Conservation (phyloP, 331 rosid species). For the Malus hybrid region DNA sequence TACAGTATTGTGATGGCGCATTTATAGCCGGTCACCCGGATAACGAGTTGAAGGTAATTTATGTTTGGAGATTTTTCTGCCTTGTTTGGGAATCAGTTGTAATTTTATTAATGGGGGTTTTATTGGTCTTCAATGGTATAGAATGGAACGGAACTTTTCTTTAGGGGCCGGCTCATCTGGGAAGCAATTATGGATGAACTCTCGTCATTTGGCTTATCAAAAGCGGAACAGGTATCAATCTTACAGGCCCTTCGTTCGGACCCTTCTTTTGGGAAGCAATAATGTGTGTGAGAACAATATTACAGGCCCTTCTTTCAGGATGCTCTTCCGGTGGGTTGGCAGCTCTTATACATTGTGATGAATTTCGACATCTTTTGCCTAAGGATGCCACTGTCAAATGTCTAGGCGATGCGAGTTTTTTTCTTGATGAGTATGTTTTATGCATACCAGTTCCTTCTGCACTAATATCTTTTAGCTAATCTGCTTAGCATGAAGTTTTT, state of each 20-base stretch:
- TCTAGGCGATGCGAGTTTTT: conserved; percentile 93
- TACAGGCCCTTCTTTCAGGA: conserved; percentile 92
- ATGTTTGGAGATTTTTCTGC: neutral
- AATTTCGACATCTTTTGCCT: conserved; percentile 50
- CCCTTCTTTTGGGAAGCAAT: too few species aligned
- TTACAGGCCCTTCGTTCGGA: conserved; percentile 88
- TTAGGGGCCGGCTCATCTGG: conserved; percentile 95
- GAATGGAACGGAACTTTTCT: conserved; percentile 53
- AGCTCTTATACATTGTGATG: conserved; percentile 84
- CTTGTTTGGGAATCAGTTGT: neutral
- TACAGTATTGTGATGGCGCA: conserved; percentile 94
- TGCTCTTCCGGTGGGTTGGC: conserved; percentile 99
- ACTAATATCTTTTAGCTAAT: neutral
- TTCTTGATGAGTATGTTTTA: conserved; percentile 87
- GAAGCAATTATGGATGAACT: conserved; percentile 71
- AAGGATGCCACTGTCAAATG: conserved; percentile 63
- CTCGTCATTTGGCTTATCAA: conserved; percentile 64
- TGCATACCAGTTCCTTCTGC: conserved; percentile 9
- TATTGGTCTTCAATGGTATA: conserved; percentile 14
- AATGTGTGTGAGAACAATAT: neutral
- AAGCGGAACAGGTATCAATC: conserved; percentile 56
- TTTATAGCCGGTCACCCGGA: conserved; percentile 77
- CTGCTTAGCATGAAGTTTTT: neutral
- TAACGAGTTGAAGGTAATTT: conserved; percentile 48
- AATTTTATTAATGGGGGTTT: neutral